Evolutionary conservation across 805 yeast genomes (phyloP).

Genomic region (Tetrapisispora arboricola): DNA sequence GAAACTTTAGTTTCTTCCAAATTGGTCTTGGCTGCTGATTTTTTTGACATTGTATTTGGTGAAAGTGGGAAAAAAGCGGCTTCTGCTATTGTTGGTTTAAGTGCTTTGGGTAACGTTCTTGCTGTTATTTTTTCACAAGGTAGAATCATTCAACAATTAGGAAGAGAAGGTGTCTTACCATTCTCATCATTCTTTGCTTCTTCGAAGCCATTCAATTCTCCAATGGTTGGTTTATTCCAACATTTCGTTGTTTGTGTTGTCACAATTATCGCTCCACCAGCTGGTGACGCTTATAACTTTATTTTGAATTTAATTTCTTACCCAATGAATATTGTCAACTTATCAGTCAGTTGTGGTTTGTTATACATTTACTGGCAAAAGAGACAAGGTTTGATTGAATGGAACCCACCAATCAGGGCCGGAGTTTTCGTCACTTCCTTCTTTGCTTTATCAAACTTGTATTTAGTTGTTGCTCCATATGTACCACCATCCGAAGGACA

Average conservation of each 20-base stretch:
- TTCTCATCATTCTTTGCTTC: slow-evolving; percentile 62
- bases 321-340: slow-evolving; percentile 68
- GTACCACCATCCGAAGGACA: slow-evolving; percentile 62
- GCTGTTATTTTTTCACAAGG: slow-evolving; percentile 78
- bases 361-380: slow-evolving; percentile 46
- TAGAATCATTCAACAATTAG: slow-evolving; percentile 68
- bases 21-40: slow-evolving; percentile 63
- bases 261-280: slow-evolving; percentile 70
- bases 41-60: slow-evolving; percentile 66
- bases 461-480: slow-evolving; percentile 67
- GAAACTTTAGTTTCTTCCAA: slow-evolving; percentile 52
- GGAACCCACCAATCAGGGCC: slow-evolving; percentile 68
- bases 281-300: slow-evolving; percentile 81
- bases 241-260: slow-evolving; percentile 70
- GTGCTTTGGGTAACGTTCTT: slow-evolving; percentile 74
- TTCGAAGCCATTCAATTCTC: slow-evolving; percentile 63
- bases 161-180: slow-evolving; percentile 74
- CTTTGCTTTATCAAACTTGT: slow-evolving; percentile 55
- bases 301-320: slow-evolving; percentile 70
- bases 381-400: slow-evolving; percentile 39
- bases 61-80: slow-evolving; percentile 59
- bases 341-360: slow-evolving; percentile 49
- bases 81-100: slow-evolving; percentile 68
- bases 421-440: slow-evolving; percentile 51
- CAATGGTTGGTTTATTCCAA: slow-evolving; percentile 60